Evolutionary conservation across 2,329 filamentous ascomycete genomes (phyloP).

Genomic region (Calonectria hongkongensis): DNA sequence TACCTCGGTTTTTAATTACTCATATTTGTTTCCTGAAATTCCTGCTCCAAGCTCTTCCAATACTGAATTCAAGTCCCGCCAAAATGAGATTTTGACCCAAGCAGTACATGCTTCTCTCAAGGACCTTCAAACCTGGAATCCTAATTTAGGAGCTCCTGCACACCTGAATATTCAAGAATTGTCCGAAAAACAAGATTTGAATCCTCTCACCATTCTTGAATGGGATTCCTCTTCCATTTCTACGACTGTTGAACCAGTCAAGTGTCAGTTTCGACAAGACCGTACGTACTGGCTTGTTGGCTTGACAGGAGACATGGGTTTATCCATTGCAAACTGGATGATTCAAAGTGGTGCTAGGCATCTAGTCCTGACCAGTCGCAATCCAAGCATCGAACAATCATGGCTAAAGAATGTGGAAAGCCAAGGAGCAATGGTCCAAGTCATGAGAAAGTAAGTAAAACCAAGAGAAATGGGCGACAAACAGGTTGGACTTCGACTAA

Average conservation of each 20-base stretch:
- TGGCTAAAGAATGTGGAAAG: not conserved
- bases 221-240: not conserved
- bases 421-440: not conserved
- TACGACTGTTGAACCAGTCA: not conserved
- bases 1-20: not conserved
- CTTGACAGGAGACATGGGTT: conserved; percentile 19
- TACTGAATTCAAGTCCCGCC: not conserved
- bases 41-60: not conserved
- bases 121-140: not conserved
- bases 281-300: conserved; percentile 30
- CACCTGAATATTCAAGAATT: conserved; percentile 1
- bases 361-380: conserved; percentile 16
- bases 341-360: conserved; percentile 13
- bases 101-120: not conserved
- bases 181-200: not conserved
- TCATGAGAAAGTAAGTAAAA: conserved; percentile 7
- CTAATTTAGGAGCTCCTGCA: not conserved
- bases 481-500: not conserved
- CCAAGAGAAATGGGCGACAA: not conserved
- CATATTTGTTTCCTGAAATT: not conserved
- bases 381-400: conserved; percentile 9
- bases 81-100: not conserved
- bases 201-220: not conserved
- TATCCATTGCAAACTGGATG: conserved; percentile 28
- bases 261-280: conserved; percentile 14